Evolutionary conservation across 257 asterid species (phyloP), one percentile per base, ranked within the genome.

Genomic region (Henckelia pumila): DNA sequence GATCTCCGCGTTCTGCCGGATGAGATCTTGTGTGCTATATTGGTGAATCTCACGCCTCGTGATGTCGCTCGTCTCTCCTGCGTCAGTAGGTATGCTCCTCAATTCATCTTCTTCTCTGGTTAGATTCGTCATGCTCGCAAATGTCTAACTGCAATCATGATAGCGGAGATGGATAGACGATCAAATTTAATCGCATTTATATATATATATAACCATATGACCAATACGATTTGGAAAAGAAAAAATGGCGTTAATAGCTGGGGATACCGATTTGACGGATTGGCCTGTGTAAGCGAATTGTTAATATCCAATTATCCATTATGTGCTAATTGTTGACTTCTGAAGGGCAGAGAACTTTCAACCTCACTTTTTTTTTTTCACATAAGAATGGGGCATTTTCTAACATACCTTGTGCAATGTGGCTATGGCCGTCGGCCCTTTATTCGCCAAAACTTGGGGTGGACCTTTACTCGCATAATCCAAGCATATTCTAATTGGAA

Each of bases 21-120:
- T 57, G 98, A 94, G 71, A 78, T 76, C 61, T 56, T 94, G 8
- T 88, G 89, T 63, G 28, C 66, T 11, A 81, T 89, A 6, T 32
- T 87, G 55, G 71, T 83, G 23, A 71, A 28, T 35, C 95, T 94
- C 75, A 25, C 88, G 74, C 96, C 96, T 68, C 84, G 72, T 40
- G 96, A 94, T 66, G 81, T 94, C 10, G 91, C 85, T 71, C 96
- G 95, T 74, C 86, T 87, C 71, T 80, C 99, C 61, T 94, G 96
- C 79, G 95, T 82, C 50, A 91, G 99, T 95, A 94, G 99, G 98
- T 87, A 30, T 52, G 11, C 44, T 57, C 68, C 26, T 56, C 28
- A 22, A 35, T 44, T 35, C 68, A 10, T 32, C 20, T 2, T 47
- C 8, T 47, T 47, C 1, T 40, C 21, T 47, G 55, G 53, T 21